Evolutionary conservation across 352 stramenopile genomes (phyloP).

Genomic region (Pythium monospermum): DNA sequence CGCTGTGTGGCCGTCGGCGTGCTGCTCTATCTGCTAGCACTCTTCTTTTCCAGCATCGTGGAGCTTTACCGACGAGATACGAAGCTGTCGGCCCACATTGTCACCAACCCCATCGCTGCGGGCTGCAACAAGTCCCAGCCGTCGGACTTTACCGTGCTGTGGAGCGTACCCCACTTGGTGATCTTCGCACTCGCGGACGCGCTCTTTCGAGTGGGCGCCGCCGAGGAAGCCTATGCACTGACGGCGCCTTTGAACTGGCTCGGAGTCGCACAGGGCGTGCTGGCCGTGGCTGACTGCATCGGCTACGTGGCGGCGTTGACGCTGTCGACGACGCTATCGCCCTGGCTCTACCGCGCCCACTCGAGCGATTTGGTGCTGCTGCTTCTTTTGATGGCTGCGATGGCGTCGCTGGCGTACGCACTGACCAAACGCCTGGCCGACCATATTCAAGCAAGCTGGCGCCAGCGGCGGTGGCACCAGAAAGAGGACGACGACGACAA

Average conservation of each 20-base stretch:
- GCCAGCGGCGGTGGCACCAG: neutral
- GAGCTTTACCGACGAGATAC: slow-evolving; percentile 68
- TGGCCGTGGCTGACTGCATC: slow-evolving; percentile 49
- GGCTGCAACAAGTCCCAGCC: slow-evolving; percentile 27
- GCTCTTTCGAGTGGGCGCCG: slow-evolving; percentile 56
- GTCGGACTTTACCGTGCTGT: slow-evolving; percentile 45
- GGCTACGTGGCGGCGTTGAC: slow-evolving; percentile 48
- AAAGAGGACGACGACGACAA: neutral
- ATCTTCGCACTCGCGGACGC: slow-evolving; percentile 50
- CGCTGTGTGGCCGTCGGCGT: slow-evolving; percentile 45
- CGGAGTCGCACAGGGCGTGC: slow-evolving; percentile 37
- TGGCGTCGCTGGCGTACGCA: slow-evolving; percentile 48
- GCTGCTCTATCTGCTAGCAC: slow-evolving; percentile 46
- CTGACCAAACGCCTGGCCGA: slow-evolving; percentile 33
- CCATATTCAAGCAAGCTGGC: slow-evolving; percentile 13
- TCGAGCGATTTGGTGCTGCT: slow-evolving; percentile 58
- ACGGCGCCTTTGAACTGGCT: slow-evolving; percentile 30
- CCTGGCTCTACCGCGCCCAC: slow-evolving; percentile 51
- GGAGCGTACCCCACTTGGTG: slow-evolving; percentile 50
- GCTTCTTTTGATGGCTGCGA: slow-evolving; percentile 56
- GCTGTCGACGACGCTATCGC: slow-evolving; percentile 42
- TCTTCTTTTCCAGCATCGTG: slow-evolving; percentile 73
- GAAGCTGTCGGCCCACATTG: neutral
- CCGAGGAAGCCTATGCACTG: slow-evolving; percentile 48
- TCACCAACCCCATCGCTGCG: neutral